Evolutionary conservation across 106 monocot genomes (phyloP).

Genomic region (Dactylorhiza incarnata): DNA sequence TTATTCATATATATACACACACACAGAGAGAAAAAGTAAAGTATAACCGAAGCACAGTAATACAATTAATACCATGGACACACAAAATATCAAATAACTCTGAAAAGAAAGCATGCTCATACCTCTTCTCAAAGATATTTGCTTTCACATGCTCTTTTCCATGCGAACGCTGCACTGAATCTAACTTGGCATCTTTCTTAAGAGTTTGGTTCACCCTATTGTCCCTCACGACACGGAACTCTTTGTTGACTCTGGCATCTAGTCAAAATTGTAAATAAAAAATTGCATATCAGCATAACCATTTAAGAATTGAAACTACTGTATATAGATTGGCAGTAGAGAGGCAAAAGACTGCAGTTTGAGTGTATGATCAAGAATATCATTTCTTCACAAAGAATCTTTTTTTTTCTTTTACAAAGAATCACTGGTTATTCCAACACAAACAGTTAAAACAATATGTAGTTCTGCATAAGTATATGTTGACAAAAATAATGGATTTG

Average conservation of each 20-base stretch:
- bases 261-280: conserved; percentile 6
- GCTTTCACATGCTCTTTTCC: conserved; percentile 17
- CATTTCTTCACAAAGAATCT: no score
- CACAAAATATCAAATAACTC: not conserved
- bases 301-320: not conserved
- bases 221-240: conserved; percentile 61
- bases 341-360: not conserved
- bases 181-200: conserved; percentile 17
- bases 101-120: not conserved
- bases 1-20: no score
- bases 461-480: not conserved
- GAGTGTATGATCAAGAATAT: no score
- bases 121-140: conserved; percentile 34
- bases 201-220: conserved; percentile 38
- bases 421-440: not conserved
- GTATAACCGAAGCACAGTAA: no score
- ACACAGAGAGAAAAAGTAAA: no score
- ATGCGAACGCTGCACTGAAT: conserved; percentile 14
- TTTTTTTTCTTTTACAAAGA: no score
- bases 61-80: no score
- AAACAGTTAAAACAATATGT: not conserved
- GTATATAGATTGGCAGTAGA: not conserved
- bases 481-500: not conserved
- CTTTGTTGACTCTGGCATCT: conserved; percentile 34
- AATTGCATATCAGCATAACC: not conserved